These are phyloP conservation scores for Fusarium pilosicola DNA, from an alignment of 2,329 filamentous ascomycete species.

Conservation along the genomic window DNA sequence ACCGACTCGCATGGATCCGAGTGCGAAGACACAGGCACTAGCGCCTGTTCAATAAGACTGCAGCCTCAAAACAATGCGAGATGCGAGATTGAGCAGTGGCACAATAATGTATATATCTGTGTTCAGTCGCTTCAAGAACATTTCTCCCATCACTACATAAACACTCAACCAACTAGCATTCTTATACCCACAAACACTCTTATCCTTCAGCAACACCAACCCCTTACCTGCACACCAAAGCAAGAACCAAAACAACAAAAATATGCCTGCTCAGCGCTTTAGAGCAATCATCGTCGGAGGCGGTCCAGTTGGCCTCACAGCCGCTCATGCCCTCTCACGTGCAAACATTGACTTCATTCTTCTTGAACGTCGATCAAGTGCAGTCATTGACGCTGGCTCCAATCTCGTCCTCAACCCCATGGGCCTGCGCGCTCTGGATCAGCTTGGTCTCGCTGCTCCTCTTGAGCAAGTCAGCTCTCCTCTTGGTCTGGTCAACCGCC, in stretches of 20 bases:
- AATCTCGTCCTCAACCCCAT: slow-evolving; percentile 47
- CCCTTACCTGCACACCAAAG: neutral
- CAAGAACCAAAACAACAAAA: neutral
- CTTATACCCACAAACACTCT: neutral
- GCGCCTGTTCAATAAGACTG: neutral
- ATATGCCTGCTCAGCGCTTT: slow-evolving; percentile 6
- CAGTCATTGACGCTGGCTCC: slow-evolving; percentile 45
- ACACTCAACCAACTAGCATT: neutral
- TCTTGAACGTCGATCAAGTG: slow-evolving; percentile 47
- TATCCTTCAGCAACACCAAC: neutral
- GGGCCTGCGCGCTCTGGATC: slow-evolving; percentile 46
- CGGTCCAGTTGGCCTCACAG: slow-evolving; percentile 42
- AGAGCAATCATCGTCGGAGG: slow-evolving; percentile 44
- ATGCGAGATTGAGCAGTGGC: neutral
- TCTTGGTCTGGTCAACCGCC: slow-evolving; percentile 33
- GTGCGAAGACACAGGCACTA: slow-evolving; percentile 11
- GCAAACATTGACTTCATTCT: slow-evolving; percentile 53
- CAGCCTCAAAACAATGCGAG: neutral
- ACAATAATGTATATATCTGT: neutral
- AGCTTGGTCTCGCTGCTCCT: slow-evolving; percentile 45
- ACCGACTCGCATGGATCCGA: neutral
- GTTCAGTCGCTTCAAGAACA: neutral
- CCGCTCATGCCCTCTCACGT: slow-evolving; percentile 41
- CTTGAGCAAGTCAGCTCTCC: slow-evolving; percentile 39
- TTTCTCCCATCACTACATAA: neutral